Evolutionary conservation across 495 filamentous ascomycete genomes (phyloP), one percentile per base, ranked within the genome.

Genomic region (Podospora pseudocomata): DNA sequence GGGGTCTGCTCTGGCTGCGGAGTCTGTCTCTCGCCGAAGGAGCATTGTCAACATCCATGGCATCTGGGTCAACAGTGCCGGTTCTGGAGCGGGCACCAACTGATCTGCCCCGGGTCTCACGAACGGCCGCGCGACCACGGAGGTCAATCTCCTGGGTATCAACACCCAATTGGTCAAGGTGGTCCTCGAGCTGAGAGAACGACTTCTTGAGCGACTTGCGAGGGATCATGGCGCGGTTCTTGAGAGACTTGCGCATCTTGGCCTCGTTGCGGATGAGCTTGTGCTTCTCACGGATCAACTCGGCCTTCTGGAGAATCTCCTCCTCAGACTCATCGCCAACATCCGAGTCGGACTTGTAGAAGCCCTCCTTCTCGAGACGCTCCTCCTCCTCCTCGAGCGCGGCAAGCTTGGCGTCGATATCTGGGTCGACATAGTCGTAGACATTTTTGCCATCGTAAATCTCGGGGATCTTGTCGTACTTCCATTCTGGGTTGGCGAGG

Each of bases 331-430:
- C 92, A 77, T 94, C 92, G 72, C 91, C 91, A 62, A 92, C 78
- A 59, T 89, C 87, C 64, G 88, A 63, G 59, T 79, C 77, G 77
- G 67, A 85, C 80, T 75, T 86, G 79, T 96, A 95, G 83, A 87
- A 94, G 58, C 93, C 93, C 49, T 92, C 88, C 15, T 87, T 90
- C 80, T 97, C 88, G 3, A 98, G 85, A 65, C 89, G 88, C 80
- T 97, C 94, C 74, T 99, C 95, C 74, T 99, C 95, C 66, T 92
- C 93, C 78, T 99, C 95, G 53, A 99, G 84, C 58, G 93, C 92
- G 30, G 88, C 88, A 54, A 99, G 85, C 80, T 94, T 97, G 67
- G 86, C 84, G 72, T 97, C 95, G 78, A 99, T 98, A 67, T 99
- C 95, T 0, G 95, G 94, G 72, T 98, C 95, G 76, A 98, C 88